These are phyloP conservation scores for Phylloporus sp. DNA, from an alignment of 768 basidiomycete species.

Conservation along the genomic window DNA sequence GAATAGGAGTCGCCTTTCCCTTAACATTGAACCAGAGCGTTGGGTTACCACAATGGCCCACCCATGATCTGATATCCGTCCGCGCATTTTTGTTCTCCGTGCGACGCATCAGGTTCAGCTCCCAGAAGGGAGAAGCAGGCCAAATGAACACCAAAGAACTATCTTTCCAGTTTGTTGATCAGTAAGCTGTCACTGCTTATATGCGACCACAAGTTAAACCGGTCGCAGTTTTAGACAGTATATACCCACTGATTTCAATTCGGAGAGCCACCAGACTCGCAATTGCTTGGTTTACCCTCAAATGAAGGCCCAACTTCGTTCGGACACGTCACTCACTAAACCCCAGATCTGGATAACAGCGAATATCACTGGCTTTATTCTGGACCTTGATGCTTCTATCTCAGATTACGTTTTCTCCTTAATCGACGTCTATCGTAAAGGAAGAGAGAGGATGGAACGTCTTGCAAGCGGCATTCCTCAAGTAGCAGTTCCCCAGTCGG, in stretches of 20 bases:
- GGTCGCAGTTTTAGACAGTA: slow-evolving; percentile 73
- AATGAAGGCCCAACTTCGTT: slow-evolving; percentile 70
- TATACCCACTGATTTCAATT: slow-evolving; percentile 61
- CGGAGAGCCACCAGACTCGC: slow-evolving; percentile 58
- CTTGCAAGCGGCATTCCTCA: slow-evolving; percentile 55
- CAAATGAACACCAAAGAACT: slow-evolving; percentile 65
- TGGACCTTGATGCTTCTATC: slow-evolving; percentile 80
- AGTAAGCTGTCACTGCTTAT: slow-evolving; percentile 40
- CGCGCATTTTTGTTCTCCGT: slow-evolving; percentile 87
- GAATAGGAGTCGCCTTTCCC: slow-evolving; percentile 90
- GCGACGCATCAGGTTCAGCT: slow-evolving; percentile 64
- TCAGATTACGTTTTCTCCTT: slow-evolving; percentile 76
- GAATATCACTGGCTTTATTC: slow-evolving; percentile 75
- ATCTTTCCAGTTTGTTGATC: slow-evolving; percentile 79
- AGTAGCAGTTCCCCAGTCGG: slow-evolving; percentile 6
- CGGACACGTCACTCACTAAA: slow-evolving; percentile 42
- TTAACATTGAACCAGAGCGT: slow-evolving; percentile 59
- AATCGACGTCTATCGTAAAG: slow-evolving; percentile 78
- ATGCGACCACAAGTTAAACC: slow-evolving; percentile 3
- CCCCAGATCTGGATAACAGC: slow-evolving; percentile 60
- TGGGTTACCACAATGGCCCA: slow-evolving; percentile 39
- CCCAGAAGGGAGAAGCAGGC: slow-evolving; percentile 74
- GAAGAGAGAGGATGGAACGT: slow-evolving; percentile 70
- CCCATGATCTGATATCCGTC: slow-evolving; percentile 41
- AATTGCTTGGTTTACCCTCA: slow-evolving; percentile 77